Percentiles rank a stretch among this genome's conserved stretches.
phyloP scores from a whole-genome alignment of 345 rosid genomes.

The Lumnitzera racemosa region DNA sequence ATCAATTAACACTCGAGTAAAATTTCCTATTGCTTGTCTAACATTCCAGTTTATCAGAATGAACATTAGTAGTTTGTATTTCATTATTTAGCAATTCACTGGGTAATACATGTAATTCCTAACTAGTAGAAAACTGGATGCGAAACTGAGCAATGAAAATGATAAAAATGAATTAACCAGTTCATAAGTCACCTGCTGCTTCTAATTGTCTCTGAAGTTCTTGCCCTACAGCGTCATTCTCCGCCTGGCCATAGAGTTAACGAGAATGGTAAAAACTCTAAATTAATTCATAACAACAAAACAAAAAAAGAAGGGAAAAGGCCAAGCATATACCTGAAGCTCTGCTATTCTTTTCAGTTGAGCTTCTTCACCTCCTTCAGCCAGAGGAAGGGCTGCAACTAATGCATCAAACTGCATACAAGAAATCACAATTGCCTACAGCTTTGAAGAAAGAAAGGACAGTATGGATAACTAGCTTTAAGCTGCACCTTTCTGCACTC shows the following conservation, averaged over 20 bases:
- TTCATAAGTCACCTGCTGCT: constrained; percentile 60
- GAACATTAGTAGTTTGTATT: background rate
- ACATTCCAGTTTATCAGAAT: no score
- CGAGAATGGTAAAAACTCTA: constrained; percentile 1
- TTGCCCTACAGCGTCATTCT: constrained; percentile 75
- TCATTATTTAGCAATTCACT: background rate
- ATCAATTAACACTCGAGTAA: no score
- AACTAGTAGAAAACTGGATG: no score
- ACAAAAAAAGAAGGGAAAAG: background rate
- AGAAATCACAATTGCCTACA: constrained; percentile 2
- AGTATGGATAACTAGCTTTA: background rate
- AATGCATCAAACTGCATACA: constrained; percentile 74
- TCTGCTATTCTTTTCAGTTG: constrained; percentile 73
- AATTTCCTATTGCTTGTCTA: no score
- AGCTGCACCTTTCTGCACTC: background rate
- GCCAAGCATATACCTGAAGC: constrained; percentile 44
- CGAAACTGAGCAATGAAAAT: background rate
- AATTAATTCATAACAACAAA: background rate
- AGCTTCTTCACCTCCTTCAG: constrained; percentile 91
- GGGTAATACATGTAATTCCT: background rate
- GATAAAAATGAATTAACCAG: background rate
- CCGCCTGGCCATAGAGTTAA: constrained; percentile 36
- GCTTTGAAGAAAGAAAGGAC: background rate
- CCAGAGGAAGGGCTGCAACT: constrained; percentile 82
- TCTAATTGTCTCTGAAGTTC: constrained; percentile 90